phyloP scores from a whole-genome alignment of 495 filamentous ascomycete genomes.

The Lophiotrema nucula region DNA sequence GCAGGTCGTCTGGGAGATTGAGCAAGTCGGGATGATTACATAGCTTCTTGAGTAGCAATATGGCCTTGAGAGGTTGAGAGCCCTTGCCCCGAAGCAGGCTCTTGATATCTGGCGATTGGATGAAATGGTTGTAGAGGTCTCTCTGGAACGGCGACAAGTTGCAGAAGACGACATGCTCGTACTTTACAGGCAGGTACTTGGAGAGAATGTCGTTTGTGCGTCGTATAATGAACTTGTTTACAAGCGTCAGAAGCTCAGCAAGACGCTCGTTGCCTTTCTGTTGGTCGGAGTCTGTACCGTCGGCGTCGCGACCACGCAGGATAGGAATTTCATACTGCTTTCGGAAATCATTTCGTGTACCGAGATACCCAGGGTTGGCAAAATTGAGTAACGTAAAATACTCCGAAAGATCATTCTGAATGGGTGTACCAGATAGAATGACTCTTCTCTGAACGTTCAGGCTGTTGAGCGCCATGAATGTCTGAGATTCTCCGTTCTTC shows the following conservation, averaged over 20 bases:
- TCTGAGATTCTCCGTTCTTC: constrained; percentile 96
- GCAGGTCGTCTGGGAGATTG: constrained; percentile 77
- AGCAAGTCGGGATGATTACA: constrained; percentile 98
- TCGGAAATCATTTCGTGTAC: constrained; percentile 86
- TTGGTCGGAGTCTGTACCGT: constrained; percentile 78
- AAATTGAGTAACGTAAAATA: constrained; percentile 97
- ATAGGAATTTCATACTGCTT: constrained; percentile 95
- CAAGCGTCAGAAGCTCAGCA: constrained; percentile 72
- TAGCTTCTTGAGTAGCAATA: constrained; percentile 93
- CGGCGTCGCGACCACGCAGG: constrained; percentile 85
- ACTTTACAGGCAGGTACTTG: constrained; percentile 97
- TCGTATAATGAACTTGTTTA: constrained; percentile 99
- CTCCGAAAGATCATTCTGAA: constrained; percentile 96
- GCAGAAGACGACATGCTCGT: constrained; percentile 99
- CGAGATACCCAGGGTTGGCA: constrained; percentile 89
- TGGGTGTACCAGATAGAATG: constrained; percentile 94
- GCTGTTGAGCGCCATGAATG: constrained; percentile 83
- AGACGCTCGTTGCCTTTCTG: constrained; percentile 83
- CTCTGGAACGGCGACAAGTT: constrained; percentile 90
- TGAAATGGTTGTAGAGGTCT: constrained; percentile 93
- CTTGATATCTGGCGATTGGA: constrained; percentile 92
- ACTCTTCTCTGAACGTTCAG: constrained; percentile 89
- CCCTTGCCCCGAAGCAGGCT: constrained; percentile 90
- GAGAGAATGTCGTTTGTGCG: constrained; percentile 97
- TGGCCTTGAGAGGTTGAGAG: constrained; percentile 93